Percentiles rank a stretch among this genome's conserved stretches.
phyloP scores from a whole-genome alignment of 2,329 filamentous ascomycete species.

The Ceratocystis huliohia region DNA sequence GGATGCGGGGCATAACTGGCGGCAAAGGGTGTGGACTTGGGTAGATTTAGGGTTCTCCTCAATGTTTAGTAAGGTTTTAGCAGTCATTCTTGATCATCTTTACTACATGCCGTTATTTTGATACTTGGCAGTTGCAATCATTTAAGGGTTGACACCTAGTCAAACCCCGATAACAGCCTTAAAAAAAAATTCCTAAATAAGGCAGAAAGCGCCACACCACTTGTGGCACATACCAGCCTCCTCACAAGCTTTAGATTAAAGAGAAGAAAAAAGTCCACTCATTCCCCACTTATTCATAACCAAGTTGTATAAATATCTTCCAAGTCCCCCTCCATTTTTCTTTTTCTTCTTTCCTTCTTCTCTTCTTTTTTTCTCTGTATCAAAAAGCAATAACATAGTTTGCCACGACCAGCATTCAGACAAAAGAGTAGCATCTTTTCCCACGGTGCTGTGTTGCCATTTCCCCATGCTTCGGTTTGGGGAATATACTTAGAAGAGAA shows the following conservation, averaged over 20 bases:
- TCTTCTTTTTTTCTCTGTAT: slow-evolving; percentile 20
- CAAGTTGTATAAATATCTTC: slow-evolving; percentile 18
- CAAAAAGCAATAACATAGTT: slow-evolving; percentile 22
- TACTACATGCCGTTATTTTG: background rate
- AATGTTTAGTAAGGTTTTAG: too few species aligned
- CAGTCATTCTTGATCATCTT: too few species aligned
- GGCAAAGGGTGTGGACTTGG: background rate
- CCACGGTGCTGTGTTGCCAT: slow-evolving; percentile 22
- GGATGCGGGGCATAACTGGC: slow-evolving; percentile 47
- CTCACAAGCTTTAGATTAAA: background rate
- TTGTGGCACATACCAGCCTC: slow-evolving; percentile 8
- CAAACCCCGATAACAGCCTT: background rate
- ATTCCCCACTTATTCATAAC: background rate
- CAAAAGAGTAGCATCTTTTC: slow-evolving; percentile 9
- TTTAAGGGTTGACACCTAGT: background rate
- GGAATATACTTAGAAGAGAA: slow-evolving; percentile 21
- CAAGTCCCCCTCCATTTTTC: background rate
- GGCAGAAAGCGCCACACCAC: background rate
- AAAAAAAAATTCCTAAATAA: background rate
- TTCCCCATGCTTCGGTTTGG: slow-evolving; percentile 18
- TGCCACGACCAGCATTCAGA: slow-evolving; percentile 21
- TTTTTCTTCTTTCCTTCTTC: slow-evolving; percentile 18
- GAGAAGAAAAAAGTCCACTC: slow-evolving; percentile 7
- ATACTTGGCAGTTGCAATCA: background rate
- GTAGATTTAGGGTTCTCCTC: background rate